A percentile compares a stretch with the other conserved stretches of the same genome.
Evolutionary conservation across 2,329 filamentous ascomycete species (phyloP).

Genomic region (Passalora sequoiae): DNA sequence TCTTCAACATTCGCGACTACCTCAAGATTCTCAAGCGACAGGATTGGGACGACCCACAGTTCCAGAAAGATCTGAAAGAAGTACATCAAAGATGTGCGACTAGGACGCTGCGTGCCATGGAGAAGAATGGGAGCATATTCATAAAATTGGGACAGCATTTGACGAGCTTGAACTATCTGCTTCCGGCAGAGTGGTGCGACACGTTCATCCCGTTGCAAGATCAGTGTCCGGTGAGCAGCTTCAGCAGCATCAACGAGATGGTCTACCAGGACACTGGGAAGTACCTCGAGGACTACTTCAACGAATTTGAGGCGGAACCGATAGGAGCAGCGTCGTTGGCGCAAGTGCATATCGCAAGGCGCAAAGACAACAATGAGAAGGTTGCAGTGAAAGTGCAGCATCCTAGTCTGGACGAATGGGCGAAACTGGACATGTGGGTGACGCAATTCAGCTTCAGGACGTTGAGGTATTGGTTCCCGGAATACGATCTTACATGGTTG

Average conservation of each 20-base stretch:
- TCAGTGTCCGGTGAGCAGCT: conserved; percentile 86
- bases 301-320: conserved; percentile 70
- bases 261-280: conserved; percentile 76
- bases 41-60: conserved; percentile 56
- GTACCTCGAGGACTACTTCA: conserved; percentile 76
- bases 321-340: conserved; percentile 92
- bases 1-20: conserved; percentile 91
- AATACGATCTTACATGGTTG: conserved; percentile 96
- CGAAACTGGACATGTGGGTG: conserved; percentile 76
- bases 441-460: conserved; percentile 86
- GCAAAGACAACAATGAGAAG: conserved; percentile 74
- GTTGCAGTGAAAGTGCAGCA: conserved; percentile 98
- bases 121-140: conserved; percentile 96
- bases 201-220: conserved; percentile 97
- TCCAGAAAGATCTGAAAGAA: conserved; percentile 63
- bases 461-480: conserved; percentile 88
- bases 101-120: conserved; percentile 77
- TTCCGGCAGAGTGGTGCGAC: conserved; percentile 86
- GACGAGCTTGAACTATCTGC: conserved; percentile 90
- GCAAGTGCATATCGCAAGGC: conserved; percentile 83
- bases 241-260: conserved; percentile 81
- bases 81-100: conserved; percentile 92
- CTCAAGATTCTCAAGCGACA: conserved; percentile 72
- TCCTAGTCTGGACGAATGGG: conserved; percentile 82
- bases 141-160: conserved; percentile 97